Conservation (phyloP, 2,329 filamentous ascomycete species). For the Lasiodiplodia citricola region DNA sequence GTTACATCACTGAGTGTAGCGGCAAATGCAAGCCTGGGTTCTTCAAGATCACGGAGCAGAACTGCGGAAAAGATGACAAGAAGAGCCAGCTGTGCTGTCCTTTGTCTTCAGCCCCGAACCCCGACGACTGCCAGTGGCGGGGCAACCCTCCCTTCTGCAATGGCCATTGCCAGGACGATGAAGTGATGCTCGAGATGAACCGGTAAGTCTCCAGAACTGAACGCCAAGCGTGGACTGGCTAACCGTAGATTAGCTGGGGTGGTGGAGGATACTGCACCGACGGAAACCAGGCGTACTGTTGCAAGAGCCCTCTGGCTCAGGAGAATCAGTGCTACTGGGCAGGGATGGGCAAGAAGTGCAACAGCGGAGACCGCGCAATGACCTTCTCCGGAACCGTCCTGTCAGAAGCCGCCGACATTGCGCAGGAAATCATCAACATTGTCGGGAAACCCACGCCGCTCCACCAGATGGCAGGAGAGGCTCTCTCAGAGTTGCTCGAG, state of each 20-base stretch:
- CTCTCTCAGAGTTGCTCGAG: constrained; percentile 30
- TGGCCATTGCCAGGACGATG: background rate
- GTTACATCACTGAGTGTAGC: constrained; percentile 40
- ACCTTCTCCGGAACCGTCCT: constrained; percentile 26
- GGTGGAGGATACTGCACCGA: constrained; percentile 7
- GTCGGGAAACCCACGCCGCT: constrained; percentile 3
- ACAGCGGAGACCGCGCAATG: constrained; percentile 37
- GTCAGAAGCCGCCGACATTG: background rate
- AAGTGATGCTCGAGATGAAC: constrained; percentile 1
- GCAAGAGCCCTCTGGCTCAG: constrained; percentile 29
- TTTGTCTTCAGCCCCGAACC: constrained; percentile 34
- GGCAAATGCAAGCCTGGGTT: constrained; percentile 38
- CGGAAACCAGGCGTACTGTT: constrained; percentile 8
- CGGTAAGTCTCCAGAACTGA: background rate
- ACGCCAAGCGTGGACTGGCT: background rate
- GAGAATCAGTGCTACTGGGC: constrained; percentile 33
- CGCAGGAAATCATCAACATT: background rate
- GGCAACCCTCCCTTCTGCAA: constrained; percentile 31
- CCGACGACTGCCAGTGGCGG: constrained; percentile 41
- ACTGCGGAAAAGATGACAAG: constrained; percentile 35
- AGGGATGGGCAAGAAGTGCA: constrained; percentile 37
- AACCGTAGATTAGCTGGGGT: background rate
- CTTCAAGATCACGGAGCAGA: constrained; percentile 36
- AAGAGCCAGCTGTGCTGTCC: constrained; percentile 3
- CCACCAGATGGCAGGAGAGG: constrained; percentile 24